Base-by-base conservation (phyloP, 139 green algal genomes). In the Chlamydomonas schloesseri region DNA sequence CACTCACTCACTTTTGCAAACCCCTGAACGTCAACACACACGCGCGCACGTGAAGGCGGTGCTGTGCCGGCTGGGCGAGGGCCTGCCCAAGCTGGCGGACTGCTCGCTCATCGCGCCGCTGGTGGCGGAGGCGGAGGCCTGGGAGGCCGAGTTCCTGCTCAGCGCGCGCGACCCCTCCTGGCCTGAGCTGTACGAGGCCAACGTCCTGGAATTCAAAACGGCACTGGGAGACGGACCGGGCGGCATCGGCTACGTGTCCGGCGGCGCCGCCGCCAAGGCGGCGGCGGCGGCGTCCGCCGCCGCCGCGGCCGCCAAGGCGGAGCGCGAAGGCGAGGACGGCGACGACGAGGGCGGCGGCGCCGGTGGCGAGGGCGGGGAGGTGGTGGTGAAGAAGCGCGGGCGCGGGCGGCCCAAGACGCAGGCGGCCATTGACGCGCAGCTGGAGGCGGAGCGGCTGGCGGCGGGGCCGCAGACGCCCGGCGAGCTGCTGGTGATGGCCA, bases 91-190 rank as follows among this genome's bases (percentile, higher is more conserved):
- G 26, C 82, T 73, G n/a, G 89, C 50, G 29, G 88, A 84, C 28
- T 82, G 90, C 71, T 71, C 82, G 46, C 67, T 13, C 46, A 47
- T 84, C 28, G 78, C 64, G 21, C 9, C 42, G 15, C 20, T 21
- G 42, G 64, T 34, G 21, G 57, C 78, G 29, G 78, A 84, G 64
- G 78, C 64, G 46, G 78, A 74, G 64, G 24, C 10, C n/a, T 90
- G 76, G 70, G 86, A 90, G n/a, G 62, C 82, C 4, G 89, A 92
- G 69, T 92, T 92, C 58, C 81, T 90, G 17, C 76, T 92, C 81
- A 47, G 81, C 1, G 81, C 88, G 23, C 26, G 29, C 2, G 88
- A 79, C n/a, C 81, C 82, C 0, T 79, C 80, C 47, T 71, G 78
- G 26, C 55, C 70, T 26, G 68, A 70, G 74, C 33, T 71, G 74